Percentiles rank a stretch among this genome's conserved stretches.
phyloP scores from a whole-genome alignment of 306 rosid genomes.

The Cucurbita argyrosperma region DNA sequence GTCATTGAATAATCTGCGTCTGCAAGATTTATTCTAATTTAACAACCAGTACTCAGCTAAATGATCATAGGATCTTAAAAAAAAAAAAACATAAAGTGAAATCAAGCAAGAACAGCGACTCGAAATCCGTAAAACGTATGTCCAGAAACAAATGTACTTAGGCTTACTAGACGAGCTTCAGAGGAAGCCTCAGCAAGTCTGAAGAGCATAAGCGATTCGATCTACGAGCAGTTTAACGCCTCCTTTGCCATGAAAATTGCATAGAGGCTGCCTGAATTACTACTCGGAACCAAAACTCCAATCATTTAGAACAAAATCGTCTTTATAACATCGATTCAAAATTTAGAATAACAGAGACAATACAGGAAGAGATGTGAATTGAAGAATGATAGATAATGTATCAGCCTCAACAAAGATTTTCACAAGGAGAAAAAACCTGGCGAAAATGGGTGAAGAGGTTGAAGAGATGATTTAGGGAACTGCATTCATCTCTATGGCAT shows the following conservation, averaged over 20 bases:
- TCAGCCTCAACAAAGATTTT: slow-evolving; percentile 27
- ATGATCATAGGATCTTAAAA: not conserved
- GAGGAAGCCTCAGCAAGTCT: slow-evolving; percentile 62
- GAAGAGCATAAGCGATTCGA: slow-evolving; percentile 58
- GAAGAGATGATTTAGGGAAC: slow-evolving; percentile 43
- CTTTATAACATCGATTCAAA: not conserved
- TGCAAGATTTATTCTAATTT: not conserved
- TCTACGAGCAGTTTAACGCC: slow-evolving; percentile 72
- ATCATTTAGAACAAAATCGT: not conserved
- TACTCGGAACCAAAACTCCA: slow-evolving; percentile 17
- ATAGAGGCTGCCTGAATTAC: slow-evolving; percentile 87
- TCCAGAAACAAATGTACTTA: slow-evolving; percentile 21
- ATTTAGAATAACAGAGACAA: not conserved
- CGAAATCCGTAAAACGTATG: not conserved
- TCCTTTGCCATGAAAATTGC: slow-evolving; percentile 23
- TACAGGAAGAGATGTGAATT: not conserved
- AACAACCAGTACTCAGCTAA: not conserved
- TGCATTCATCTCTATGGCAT: slow-evolving; percentile 88
- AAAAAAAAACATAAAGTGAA: no score
- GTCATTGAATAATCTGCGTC: not conserved
- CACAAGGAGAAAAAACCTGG: slow-evolving; percentile 7
- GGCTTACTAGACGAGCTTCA: slow-evolving; percentile 97
- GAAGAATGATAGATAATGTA: slow-evolving; percentile 1
- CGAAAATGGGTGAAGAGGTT: slow-evolving; percentile 16
- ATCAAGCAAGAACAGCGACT: not conserved